phyloP scores from a whole-genome alignment of 1,139 yeast species.

The Geotrichum cucujoidarum region DNA sequence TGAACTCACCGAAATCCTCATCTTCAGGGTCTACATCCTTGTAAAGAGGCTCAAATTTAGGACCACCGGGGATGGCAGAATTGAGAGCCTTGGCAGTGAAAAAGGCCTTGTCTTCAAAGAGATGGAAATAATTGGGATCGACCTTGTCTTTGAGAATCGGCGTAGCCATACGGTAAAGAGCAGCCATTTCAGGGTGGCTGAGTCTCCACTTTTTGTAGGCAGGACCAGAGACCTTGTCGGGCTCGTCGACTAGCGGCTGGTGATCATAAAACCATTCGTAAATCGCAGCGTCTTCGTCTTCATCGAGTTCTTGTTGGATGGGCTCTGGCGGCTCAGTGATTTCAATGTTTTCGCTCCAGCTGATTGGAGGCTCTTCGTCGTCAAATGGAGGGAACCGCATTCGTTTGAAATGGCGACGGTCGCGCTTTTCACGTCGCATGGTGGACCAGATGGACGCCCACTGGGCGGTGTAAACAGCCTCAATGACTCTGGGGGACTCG shows the following conservation, averaged over 20 bases:
- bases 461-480: constrained; percentile 86
- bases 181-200: constrained; percentile 57
- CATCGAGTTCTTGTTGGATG: constrained; percentile 59
- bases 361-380: constrained; percentile 92
- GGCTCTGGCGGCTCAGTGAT: constrained; percentile 68
- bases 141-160: constrained; percentile 60
- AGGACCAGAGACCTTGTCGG: constrained; percentile 59
- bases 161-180: constrained; percentile 58
- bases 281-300: constrained; percentile 53
- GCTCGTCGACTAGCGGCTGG: constrained; percentile 62
- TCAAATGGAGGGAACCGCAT: constrained; percentile 95
- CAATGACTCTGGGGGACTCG: constrained; percentile 86
- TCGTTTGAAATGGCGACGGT: constrained; percentile 81
- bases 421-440: constrained; percentile 93
- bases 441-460: constrained; percentile 93
- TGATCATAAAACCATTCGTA: constrained; percentile 78
- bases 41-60: constrained; percentile 87
- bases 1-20: constrained; percentile 86
- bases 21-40: constrained; percentile 59
- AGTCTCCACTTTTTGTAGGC: constrained; percentile 73
- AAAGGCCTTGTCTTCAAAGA: constrained; percentile 73
- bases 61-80: constrained; percentile 89
- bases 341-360: constrained; percentile 74
- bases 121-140: constrained; percentile 56
- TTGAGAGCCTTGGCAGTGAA: constrained; percentile 88